Conservation (phyloP, 257 asterid species). For the Lycium barbarum region DNA sequence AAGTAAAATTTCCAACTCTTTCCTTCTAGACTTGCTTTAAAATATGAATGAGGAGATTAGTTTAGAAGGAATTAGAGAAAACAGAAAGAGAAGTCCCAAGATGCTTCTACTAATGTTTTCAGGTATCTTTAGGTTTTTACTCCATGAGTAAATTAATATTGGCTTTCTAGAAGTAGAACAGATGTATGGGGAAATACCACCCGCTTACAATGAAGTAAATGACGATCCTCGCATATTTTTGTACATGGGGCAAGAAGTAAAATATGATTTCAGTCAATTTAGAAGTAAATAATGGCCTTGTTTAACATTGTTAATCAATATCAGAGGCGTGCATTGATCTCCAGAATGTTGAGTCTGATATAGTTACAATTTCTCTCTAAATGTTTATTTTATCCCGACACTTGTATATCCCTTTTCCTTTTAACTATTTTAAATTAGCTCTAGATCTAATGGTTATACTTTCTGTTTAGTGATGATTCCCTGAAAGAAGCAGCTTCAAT, state of each 20-base stretch:
- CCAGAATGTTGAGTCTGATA: neutral
- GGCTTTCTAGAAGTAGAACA: neutral
- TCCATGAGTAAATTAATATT: neutral
- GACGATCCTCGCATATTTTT: neutral
- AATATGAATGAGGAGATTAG: neutral
- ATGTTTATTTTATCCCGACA: neutral
- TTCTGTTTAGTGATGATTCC: constrained; percentile 55
- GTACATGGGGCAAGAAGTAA: neutral
- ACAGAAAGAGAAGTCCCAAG: neutral
- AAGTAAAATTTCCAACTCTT: neutral
- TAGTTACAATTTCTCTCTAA: constrained; percentile 11
- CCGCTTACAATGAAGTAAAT: neutral
- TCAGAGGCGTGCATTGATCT: neutral
- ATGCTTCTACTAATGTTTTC: neutral
- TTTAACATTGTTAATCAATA: neutral
- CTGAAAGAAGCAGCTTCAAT: constrained; percentile 83
- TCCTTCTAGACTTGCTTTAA: neutral
- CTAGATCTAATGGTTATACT: neutral
- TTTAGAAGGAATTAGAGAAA: neutral
- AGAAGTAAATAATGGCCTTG: neutral
- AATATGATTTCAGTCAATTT: neutral
- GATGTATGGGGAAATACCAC: neutral
- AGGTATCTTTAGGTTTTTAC: neutral
- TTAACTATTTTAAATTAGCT: neutral
- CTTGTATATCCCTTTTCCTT: neutral